Conservation (phyloP, 2,329 filamentous ascomycete species). For the Colletotrichum scovillei region DNA sequence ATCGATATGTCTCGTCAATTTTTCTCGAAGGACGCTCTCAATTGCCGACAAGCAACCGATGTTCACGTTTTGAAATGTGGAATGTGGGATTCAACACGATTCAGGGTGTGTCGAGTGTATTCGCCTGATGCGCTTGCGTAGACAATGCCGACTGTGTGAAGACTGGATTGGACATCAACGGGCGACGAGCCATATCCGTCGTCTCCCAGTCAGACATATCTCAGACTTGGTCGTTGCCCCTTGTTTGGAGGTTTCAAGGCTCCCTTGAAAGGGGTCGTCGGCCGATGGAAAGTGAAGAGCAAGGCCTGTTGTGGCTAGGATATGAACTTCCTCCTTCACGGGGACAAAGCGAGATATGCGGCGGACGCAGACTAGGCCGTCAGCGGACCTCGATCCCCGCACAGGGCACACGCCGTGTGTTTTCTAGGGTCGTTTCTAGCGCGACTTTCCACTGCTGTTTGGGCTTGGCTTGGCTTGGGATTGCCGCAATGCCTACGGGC, state of each 20-base stretch:
- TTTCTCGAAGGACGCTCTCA: not conserved
- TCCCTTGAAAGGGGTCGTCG: conserved; percentile 30
- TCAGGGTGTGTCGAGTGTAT: not conserved
- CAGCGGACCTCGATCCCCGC: conserved; percentile 32
- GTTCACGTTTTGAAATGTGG: not conserved
- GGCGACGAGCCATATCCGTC: not conserved
- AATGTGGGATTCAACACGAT: not conserved
- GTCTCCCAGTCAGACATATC: conserved; percentile 13
- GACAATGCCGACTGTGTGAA: not conserved
- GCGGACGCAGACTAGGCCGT: conserved; percentile 13
- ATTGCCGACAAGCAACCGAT: conserved; percentile 4
- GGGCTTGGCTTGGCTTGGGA: conserved; percentile 19
- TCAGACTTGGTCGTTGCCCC: conserved; percentile 18
- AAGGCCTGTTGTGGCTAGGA: conserved; percentile 7
- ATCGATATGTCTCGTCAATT: not conserved
- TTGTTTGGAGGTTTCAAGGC: conserved; percentile 9
- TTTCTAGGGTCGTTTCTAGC: conserved; percentile 34
- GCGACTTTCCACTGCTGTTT: conserved; percentile 18
- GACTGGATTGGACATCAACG: not conserved
- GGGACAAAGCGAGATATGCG: conserved; percentile 28
- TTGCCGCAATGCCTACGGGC: not conserved
- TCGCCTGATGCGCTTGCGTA: conserved; percentile 22
- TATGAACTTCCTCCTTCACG: conserved; percentile 15
- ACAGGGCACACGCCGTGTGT: conserved; percentile 27
- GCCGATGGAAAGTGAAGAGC: conserved; percentile 5